Percentiles rank a stretch among this genome's conserved stretches.
These are phyloP conservation scores for Alternaria triticimaculans DNA, from an alignment of 2,329 filamentous ascomycete genomes.

Conservation along the genomic window DNA sequence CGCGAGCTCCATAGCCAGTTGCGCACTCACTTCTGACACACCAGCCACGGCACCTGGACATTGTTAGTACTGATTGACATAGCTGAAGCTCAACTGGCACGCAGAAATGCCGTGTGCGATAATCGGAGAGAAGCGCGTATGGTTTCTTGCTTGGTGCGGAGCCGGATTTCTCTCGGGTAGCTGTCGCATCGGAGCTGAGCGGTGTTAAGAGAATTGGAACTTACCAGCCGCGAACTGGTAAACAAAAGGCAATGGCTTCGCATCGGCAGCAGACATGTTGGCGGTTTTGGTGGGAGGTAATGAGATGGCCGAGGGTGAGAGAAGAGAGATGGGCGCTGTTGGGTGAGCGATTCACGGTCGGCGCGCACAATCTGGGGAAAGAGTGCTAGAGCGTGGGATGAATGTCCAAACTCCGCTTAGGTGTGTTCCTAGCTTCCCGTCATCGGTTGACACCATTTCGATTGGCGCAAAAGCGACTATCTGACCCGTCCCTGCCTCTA, in stretches of 20 bases:
- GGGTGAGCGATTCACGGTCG: slow-evolving; percentile 16
- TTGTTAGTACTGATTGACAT: slow-evolving; percentile 38
- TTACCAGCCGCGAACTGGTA: slow-evolving; percentile 94
- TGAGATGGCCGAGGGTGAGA: slow-evolving; percentile 7
- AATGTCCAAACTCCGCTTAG: slow-evolving; percentile 16
- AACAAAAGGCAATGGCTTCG: slow-evolving; percentile 82
- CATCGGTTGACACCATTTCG: slow-evolving; percentile 23
- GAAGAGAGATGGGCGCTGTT: slow-evolving; percentile 22
- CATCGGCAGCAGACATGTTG: slow-evolving; percentile 57
- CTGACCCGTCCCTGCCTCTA: slow-evolving; percentile 7
- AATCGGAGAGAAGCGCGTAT: background rate
- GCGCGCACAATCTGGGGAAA: slow-evolving; percentile 39
- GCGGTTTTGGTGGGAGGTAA: slow-evolving; percentile 16
- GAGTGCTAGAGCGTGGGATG: slow-evolving; percentile 35
- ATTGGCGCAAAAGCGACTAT: slow-evolving; percentile 17
- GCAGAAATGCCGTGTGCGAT: background rate
- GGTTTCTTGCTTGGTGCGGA: slow-evolving; percentile 2
- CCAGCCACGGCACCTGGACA: slow-evolving; percentile 84
- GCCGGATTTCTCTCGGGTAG: slow-evolving; percentile 5
- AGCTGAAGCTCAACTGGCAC: background rate
- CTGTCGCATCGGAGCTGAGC: slow-evolving; percentile 27
- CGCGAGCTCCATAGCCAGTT: slow-evolving; percentile 12
- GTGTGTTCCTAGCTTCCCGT: slow-evolving; percentile 25
- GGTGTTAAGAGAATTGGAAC: slow-evolving; percentile 47
- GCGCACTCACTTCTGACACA: slow-evolving; percentile 84